These are phyloP conservation scores for Suillus luteus DNA, from an alignment of 768 basidiomycete genomes.

Conservation along the genomic window DNA sequence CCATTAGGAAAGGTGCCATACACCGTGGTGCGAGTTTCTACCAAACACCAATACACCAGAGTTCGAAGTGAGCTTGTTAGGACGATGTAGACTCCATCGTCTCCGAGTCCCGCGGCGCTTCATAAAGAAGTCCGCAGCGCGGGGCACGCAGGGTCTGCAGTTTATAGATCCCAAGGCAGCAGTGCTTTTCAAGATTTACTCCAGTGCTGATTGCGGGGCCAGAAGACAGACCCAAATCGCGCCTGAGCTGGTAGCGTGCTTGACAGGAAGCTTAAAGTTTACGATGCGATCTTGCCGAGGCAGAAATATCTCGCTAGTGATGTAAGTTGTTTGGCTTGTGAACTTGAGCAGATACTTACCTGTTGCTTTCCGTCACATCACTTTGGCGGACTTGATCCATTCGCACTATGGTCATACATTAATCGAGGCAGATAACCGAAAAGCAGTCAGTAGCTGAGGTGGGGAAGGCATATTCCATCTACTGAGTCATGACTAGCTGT, in stretches of 20 bases:
- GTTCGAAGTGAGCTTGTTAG: slow-evolving; percentile 7
- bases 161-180: slow-evolving; percentile 18
- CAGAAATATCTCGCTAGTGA: slow-evolving; percentile 39
- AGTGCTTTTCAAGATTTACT: slow-evolving; percentile 24
- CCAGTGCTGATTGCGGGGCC: neutral
- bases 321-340: slow-evolving; percentile 31
- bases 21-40: neutral
- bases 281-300: slow-evolving; percentile 6
- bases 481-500: neutral
- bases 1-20: neutral
- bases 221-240: neutral
- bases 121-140: slow-evolving; percentile 26
- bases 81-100: slow-evolving; percentile 36
- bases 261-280: slow-evolving; percentile 26
- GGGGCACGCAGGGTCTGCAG: slow-evolving; percentile 25
- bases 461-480: neutral
- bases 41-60: neutral
- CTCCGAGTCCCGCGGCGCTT: slow-evolving; percentile 35
- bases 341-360: neutral
- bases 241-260: neutral
- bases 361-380: slow-evolving; percentile 19
- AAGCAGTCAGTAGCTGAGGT: neutral
- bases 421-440: neutral
- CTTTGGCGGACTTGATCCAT: slow-evolving; percentile 41
- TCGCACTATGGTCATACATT: slow-evolving; percentile 31